These are phyloP conservation scores for Debaryomyces coudertii DNA, from an alignment of 1,139 yeast species.

Conservation along the genomic window DNA sequence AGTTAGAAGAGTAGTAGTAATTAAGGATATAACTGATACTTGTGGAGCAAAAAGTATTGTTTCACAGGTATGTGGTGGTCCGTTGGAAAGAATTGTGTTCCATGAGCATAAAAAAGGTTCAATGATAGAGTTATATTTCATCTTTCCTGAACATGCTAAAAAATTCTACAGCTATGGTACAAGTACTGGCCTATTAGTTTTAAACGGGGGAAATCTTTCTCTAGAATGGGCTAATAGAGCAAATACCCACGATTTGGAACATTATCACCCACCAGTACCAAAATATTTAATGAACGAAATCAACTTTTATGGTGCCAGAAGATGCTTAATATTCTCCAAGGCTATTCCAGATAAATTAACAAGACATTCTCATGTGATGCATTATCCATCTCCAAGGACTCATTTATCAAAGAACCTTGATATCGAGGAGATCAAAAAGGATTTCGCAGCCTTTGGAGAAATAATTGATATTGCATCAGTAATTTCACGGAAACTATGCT, in stretches of 20 bases:
- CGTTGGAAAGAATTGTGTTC: slow-evolving; percentile 56
- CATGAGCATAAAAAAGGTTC: slow-evolving; percentile 20
- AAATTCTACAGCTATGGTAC: slow-evolving; percentile 57
- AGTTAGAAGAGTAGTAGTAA: slow-evolving; percentile 20
- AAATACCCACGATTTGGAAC: slow-evolving; percentile 26
- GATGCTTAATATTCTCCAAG: slow-evolving; percentile 38
- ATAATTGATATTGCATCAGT: slow-evolving; percentile 68
- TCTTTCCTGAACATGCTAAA: slow-evolving; percentile 56
- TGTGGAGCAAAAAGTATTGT: slow-evolving; percentile 54
- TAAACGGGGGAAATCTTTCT: slow-evolving; percentile 57
- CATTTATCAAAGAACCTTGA: slow-evolving; percentile 37
- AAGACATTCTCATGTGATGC: slow-evolving; percentile 23
- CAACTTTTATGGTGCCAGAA: slow-evolving; percentile 33
- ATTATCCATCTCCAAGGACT: slow-evolving; percentile 37
- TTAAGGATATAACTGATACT: slow-evolving; percentile 21
- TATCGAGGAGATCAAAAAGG: slow-evolving; percentile 39
- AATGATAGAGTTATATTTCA: slow-evolving; percentile 54
- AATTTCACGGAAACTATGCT: slow-evolving; percentile 64
- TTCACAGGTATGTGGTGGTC: slow-evolving; percentile 73
- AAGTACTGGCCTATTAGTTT: slow-evolving; percentile 56
- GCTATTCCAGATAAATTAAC: slow-evolving; percentile 27
- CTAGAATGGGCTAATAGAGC: slow-evolving; percentile 43
- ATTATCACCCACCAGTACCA: slow-evolving; percentile 37
- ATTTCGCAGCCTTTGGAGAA: slow-evolving; percentile 61
- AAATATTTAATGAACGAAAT: slow-evolving; percentile 32